Percentiles rank a stretch among this genome's conserved stretches.
Conservation (phyloP, 2,329 filamentous ascomycete species). For the Fusarium transvaalense region DNA sequence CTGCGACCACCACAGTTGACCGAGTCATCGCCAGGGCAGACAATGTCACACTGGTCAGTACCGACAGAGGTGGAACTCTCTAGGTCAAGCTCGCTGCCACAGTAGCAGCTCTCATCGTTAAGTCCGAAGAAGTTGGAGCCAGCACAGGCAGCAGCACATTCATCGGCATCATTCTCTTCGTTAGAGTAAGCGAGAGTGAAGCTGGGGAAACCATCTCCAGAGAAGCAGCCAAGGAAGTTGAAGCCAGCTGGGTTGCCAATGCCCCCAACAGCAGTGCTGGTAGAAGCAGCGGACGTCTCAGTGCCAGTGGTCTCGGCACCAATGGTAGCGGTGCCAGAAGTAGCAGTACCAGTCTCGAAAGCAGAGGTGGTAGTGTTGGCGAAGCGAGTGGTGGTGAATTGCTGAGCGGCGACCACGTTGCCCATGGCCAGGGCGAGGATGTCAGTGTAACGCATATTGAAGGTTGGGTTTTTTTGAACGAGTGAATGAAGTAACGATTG, state of each 20-base stretch:
- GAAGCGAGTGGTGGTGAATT: constrained; percentile 15
- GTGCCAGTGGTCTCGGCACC: constrained; percentile 7
- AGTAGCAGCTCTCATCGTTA: constrained; percentile 48
- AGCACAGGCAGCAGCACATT: constrained; percentile 46
- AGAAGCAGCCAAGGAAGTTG: constrained; percentile 48
- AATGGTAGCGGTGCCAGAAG: not conserved
- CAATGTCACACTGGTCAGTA: constrained; percentile 41
- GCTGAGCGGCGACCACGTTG: constrained; percentile 47
- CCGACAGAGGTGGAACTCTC: constrained; percentile 13
- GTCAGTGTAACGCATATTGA: constrained; percentile 50
- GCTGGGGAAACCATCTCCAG: constrained; percentile 42
- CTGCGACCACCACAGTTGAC: constrained; percentile 47
- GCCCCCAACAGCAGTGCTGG: constrained; percentile 16
- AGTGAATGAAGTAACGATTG: constrained; percentile 44
- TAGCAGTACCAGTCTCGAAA: constrained; percentile 7
- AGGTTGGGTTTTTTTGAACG: constrained; percentile 27
- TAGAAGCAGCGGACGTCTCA: constrained; percentile 1
- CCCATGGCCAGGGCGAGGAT: constrained; percentile 49
- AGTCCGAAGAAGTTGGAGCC: constrained; percentile 43
- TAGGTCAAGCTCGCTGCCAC: constrained; percentile 39
- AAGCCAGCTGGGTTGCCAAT: constrained; percentile 30
- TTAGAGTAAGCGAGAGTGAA: constrained; percentile 31
- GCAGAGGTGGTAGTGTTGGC: constrained; percentile 6
- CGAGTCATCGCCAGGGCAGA: constrained; percentile 47
- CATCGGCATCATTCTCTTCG: constrained; percentile 25